Conservation (phyloP, 169 alveolate genomes). For the Plasmodium gaboni region DNA sequence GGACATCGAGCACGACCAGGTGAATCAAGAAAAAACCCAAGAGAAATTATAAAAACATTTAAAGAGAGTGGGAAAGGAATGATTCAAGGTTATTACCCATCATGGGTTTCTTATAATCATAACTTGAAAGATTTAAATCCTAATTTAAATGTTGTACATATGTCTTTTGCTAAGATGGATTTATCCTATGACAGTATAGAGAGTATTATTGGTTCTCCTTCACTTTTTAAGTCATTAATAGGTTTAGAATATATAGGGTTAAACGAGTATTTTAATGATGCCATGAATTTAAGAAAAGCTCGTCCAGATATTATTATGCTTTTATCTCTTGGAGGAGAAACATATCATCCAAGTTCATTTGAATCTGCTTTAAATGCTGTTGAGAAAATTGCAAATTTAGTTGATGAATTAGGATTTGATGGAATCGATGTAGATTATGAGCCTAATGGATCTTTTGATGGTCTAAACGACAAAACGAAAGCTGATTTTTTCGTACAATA, state of each 20-base stretch:
- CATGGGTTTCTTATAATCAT: slow-evolving; percentile 23
- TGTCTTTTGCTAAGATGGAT: slow-evolving; percentile 14
- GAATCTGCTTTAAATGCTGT: slow-evolving; percentile 8
- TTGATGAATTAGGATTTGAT: slow-evolving; percentile 18
- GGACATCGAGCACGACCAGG: slow-evolving; percentile 16
- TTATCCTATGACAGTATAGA: slow-evolving; percentile 2
- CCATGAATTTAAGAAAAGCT: slow-evolving; percentile 12
- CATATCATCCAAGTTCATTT: slow-evolving; percentile 4
- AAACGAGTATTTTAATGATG: slow-evolving; percentile 26
- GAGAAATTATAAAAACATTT: slow-evolving; percentile 8
- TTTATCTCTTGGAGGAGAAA: slow-evolving; percentile 28
- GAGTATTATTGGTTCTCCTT: slow-evolving; percentile 5
- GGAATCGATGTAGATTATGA: slow-evolving; percentile 14
- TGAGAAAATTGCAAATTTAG: slow-evolving; percentile 21
- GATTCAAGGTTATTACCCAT: slow-evolving; percentile 21
- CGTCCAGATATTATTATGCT: slow-evolving; percentile 29
- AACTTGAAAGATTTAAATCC: slow-evolving; percentile 16
- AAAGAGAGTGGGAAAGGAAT: slow-evolving; percentile 13
- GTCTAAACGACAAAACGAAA: not conserved
- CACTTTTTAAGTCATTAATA: slow-evolving; percentile 18
- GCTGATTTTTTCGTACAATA: slow-evolving; percentile 14
- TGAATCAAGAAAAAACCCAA: slow-evolving; percentile 10
- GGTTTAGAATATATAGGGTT: slow-evolving; percentile 27
- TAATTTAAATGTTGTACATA: slow-evolving; percentile 1
- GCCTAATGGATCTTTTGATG: slow-evolving; percentile 18